A percentile compares a stretch with the other conserved stretches of the same genome.
These are phyloP conservation scores for Henckelia pumila DNA, from an alignment of 257 asterid genomes.

Conservation along the genomic window DNA sequence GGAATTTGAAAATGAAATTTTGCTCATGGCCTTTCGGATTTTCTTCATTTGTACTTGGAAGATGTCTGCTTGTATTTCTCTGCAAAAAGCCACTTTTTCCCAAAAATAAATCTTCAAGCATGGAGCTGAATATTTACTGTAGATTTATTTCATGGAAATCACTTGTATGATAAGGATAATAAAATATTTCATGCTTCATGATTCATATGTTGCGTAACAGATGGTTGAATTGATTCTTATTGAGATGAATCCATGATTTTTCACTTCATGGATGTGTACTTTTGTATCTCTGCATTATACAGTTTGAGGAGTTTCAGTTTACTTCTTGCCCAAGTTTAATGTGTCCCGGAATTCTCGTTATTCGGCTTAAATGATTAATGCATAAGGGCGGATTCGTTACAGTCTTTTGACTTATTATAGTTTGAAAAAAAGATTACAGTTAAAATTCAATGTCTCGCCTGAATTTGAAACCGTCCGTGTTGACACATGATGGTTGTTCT, in stretches of 20 bases:
- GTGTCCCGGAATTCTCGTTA: background rate
- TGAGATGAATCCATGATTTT: background rate
- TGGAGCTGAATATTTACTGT: background rate
- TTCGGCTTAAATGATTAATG: background rate
- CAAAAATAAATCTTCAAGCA: slow-evolving; percentile 5
- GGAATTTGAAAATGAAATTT: background rate
- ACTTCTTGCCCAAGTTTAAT: background rate
- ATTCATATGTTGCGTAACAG: background rate
- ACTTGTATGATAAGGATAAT: background rate
- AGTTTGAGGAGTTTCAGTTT: background rate
- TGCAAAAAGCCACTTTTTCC: background rate
- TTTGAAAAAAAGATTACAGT: background rate
- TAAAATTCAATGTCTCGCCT: background rate
- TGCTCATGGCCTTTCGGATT: slow-evolving; percentile 1
- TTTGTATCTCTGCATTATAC: background rate
- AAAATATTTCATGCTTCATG: background rate
- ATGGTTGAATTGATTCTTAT: background rate
- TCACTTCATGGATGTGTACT: background rate
- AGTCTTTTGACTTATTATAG: background rate
- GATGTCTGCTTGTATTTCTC: background rate
- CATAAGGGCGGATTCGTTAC: background rate
- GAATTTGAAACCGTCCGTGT: background rate
- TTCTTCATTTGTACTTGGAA: background rate
- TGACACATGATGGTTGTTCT: background rate
- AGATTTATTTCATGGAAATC: background rate